A percentile compares a stretch with the other conserved stretches of the same genome.
Conservation (phyloP, 2,329 filamentous ascomycete species). For the Chrysosporium keratinophilum region DNA sequence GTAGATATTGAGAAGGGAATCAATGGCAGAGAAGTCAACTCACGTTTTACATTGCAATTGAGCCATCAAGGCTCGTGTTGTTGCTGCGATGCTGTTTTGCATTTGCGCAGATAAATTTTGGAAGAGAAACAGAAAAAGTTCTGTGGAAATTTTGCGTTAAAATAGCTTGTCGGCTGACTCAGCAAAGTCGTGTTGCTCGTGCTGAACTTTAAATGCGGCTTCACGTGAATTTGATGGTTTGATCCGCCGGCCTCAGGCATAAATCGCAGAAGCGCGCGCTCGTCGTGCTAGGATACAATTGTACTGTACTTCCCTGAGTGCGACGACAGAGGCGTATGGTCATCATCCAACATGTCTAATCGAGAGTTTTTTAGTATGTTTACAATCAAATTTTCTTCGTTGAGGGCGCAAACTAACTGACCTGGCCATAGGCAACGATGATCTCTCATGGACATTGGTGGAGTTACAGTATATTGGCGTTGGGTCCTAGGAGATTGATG, state of each 20-base stretch:
- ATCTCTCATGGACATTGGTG: slow-evolving; percentile 36
- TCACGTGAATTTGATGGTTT: slow-evolving; percentile 1
- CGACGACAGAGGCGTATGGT: background rate
- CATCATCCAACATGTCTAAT: slow-evolving; percentile 12
- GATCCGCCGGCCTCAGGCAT: background rate
- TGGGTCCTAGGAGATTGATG: background rate
- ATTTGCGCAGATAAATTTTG: background rate
- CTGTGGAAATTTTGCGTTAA: background rate
- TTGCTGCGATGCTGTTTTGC: background rate
- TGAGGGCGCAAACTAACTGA: slow-evolving; percentile 7
- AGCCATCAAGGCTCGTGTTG: background rate
- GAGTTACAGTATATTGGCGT: background rate
- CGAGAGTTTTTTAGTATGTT: slow-evolving; percentile 13
- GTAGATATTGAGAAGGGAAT: slow-evolving; percentile 20
- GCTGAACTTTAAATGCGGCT: background rate
- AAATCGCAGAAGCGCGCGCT: slow-evolving; percentile 1
- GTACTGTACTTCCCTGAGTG: background rate
- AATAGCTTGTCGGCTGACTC: background rate
- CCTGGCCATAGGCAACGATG: slow-evolving; percentile 41
- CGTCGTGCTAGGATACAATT: background rate
- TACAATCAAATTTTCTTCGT: background rate
- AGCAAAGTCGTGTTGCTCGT: background rate
- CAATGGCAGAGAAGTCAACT: slow-evolving; percentile 18
- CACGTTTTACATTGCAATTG: slow-evolving; percentile 5
- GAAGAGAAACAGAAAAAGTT: background rate